These are phyloP conservation scores for Cicer arietinum DNA, from an alignment of 306 rosid species.

Conservation along the genomic window DNA sequence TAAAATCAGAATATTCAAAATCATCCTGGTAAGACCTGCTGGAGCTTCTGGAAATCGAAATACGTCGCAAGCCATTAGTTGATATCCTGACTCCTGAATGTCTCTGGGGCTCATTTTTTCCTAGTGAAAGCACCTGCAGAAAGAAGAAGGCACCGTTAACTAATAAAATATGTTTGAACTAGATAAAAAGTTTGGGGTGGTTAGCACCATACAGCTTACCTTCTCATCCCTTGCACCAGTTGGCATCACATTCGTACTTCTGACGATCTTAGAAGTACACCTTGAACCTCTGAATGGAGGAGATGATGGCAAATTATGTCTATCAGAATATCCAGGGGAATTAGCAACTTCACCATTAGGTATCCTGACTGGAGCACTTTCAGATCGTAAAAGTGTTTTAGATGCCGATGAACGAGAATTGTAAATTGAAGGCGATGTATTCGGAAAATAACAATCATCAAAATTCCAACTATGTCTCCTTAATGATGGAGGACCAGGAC, in stretches of 20 bases:
- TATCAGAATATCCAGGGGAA: constrained; percentile 52
- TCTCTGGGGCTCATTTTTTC: constrained; percentile 65
- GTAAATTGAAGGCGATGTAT: constrained; percentile 65
- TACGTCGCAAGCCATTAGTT: constrained; percentile 57
- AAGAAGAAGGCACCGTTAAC: constrained; percentile 42
- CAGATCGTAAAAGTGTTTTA: constrained; percentile 64
- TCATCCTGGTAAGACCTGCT: constrained; percentile 75
- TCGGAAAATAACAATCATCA: constrained; percentile 58
- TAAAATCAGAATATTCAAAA: constrained; percentile 69
- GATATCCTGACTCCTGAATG: constrained; percentile 61
- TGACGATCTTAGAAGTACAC: constrained; percentile 50
- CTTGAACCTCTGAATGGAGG: constrained; percentile 50
- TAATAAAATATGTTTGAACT: constrained; percentile 6
- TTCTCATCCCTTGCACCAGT: constrained; percentile 61
- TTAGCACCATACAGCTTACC: constrained; percentile 53
- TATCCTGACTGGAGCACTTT: constrained; percentile 74
- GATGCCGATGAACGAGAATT: constrained; percentile 48
- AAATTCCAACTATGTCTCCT: constrained; percentile 76
- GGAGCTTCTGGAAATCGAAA: constrained; percentile 75
- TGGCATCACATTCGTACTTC: constrained; percentile 47
- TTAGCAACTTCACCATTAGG: constrained; percentile 50
- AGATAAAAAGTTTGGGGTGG: constrained; percentile 4
- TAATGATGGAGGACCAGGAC: constrained; percentile 59
- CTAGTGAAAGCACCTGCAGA: constrained; percentile 61
- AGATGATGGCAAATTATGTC: constrained; percentile 62